Percentiles rank a stretch among this genome's conserved stretches.
Conservation (phyloP, 192 early-diverging fungal genomes). For the Coemansia javaensis region DNA sequence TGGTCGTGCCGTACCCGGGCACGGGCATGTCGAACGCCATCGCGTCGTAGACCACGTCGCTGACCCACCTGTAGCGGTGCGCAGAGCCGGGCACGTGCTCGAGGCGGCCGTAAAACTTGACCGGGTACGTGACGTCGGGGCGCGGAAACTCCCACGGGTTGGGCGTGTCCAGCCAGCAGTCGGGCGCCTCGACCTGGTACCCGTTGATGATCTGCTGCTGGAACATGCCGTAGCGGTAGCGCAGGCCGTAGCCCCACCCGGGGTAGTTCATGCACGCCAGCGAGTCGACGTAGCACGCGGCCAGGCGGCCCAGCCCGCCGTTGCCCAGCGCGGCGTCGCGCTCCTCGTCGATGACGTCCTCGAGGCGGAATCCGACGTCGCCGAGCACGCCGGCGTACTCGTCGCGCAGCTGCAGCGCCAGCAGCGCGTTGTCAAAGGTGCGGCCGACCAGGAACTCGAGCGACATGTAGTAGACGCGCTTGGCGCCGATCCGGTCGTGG, state of each 20-base stretch:
- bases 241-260: constrained; percentile 95
- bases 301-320: constrained; percentile 93
- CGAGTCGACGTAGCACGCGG: constrained; percentile 98
- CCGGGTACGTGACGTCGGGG: constrained; percentile 83
- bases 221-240: constrained; percentile 99
- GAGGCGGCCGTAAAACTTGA: constrained; percentile 87
- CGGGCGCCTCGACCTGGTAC: constrained; percentile 89
- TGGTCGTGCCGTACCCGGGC: constrained; percentile 91
- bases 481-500: constrained; percentile 67
- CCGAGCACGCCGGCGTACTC: constrained; percentile 62
- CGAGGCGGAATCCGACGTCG: constrained; percentile 85
- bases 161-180: constrained; percentile 95
- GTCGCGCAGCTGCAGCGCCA: constrained; percentile 80
- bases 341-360: constrained; percentile 91
- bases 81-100: constrained; percentile 66
- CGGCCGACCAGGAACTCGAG: constrained; percentile 96
- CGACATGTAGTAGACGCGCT: constrained; percentile 96
- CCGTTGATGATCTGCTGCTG: constrained; percentile 95
- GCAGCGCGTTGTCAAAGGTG: constrained; percentile 94
- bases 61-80: constrained; percentile 79
- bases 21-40: constrained; percentile 97
- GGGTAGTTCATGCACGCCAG: constrained; percentile 91
- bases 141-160: constrained; percentile 98
- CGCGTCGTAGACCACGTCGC: constrained; percentile 78
- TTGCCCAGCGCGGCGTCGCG: constrained; percentile 95